A percentile compares a stretch with the other conserved stretches of the same genome.
These are phyloP conservation scores for Sindora glabra DNA, from an alignment of 306 rosid species.

Conservation along the genomic window DNA sequence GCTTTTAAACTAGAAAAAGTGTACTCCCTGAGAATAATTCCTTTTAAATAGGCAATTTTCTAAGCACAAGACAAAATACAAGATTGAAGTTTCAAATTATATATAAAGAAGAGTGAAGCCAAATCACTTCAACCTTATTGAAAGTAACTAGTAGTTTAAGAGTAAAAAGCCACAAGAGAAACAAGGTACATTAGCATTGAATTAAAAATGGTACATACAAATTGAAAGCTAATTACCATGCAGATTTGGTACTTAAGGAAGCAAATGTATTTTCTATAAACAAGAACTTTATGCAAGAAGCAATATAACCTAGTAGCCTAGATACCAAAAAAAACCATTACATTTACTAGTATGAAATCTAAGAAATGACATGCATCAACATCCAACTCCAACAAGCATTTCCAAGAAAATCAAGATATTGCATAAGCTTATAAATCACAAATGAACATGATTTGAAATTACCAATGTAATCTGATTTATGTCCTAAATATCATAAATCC, in stretches of 20 bases:
- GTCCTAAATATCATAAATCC: too few species aligned
- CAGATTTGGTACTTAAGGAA: slow-evolving; percentile 94
- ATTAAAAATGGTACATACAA: neutral
- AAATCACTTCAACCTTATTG: neutral
- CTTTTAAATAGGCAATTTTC: too few species aligned
- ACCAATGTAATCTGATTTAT: slow-evolving; percentile 42
- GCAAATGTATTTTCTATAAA: slow-evolving; percentile 97
- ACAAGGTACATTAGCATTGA: neutral
- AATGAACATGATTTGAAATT: slow-evolving; percentile 11
- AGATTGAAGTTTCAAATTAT: too few species aligned
- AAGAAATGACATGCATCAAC: neutral
- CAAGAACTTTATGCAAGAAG: slow-evolving; percentile 97
- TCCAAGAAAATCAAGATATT: slow-evolving; percentile 7
- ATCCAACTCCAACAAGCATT: slow-evolving; percentile 1
- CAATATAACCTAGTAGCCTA: slow-evolving; percentile 98
- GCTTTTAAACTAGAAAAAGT: too few species aligned
- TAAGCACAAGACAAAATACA: too few species aligned
- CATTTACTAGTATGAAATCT: neutral
- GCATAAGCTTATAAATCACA: slow-evolving; percentile 26
- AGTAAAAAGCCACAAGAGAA: neutral
- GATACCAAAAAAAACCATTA: slow-evolving; percentile 20
- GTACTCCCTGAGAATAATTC: too few species aligned
- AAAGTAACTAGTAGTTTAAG: neutral
- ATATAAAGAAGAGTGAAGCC: neutral
- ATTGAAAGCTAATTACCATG: slow-evolving; percentile 45